phyloP scores from a whole-genome alignment of 345 rosid species.

The Litchi chinensis region DNA sequence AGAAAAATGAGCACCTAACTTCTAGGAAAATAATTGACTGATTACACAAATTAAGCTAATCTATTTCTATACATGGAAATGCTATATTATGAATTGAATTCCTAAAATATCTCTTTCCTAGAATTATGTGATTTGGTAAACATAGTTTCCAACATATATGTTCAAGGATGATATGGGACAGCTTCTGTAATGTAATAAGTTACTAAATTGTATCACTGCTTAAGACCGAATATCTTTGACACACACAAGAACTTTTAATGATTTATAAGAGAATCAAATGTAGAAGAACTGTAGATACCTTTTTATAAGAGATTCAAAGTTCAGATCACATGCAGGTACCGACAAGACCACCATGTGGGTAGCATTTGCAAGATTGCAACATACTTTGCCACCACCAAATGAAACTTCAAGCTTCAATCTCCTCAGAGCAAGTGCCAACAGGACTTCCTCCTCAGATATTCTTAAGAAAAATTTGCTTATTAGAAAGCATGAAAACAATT shows the following conservation, averaged over 20 bases:
- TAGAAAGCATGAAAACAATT: conserved; percentile 12
- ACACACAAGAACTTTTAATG: neutral
- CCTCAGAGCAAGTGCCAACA: conserved; percentile 55
- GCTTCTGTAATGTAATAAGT: neutral
- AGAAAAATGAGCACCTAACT: too few species aligned
- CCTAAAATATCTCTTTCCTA: too few species aligned
- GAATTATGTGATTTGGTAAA: too few species aligned
- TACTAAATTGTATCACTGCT: neutral
- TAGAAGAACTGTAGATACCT: conserved; percentile 45
- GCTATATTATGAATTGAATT: too few species aligned
- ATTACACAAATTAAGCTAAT: too few species aligned
- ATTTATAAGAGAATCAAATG: conserved; percentile 35
- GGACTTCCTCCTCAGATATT: conserved; percentile 54
- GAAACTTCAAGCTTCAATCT: conserved; percentile 73
- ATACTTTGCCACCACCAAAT: conserved; percentile 82
- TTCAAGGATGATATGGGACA: neutral
- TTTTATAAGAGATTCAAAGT: conserved; percentile 42
- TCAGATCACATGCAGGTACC: conserved; percentile 44
- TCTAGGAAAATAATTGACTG: too few species aligned
- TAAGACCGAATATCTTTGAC: neutral
- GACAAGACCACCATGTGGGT: conserved; percentile 74
- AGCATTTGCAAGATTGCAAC: conserved; percentile 54
- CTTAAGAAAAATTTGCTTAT: conserved; percentile 35
- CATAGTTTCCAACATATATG: too few species aligned
- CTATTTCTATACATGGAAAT: too few species aligned